phyloP scores from a whole-genome alignment of 306 rosid species.

The Adenanthera pavonina region DNA sequence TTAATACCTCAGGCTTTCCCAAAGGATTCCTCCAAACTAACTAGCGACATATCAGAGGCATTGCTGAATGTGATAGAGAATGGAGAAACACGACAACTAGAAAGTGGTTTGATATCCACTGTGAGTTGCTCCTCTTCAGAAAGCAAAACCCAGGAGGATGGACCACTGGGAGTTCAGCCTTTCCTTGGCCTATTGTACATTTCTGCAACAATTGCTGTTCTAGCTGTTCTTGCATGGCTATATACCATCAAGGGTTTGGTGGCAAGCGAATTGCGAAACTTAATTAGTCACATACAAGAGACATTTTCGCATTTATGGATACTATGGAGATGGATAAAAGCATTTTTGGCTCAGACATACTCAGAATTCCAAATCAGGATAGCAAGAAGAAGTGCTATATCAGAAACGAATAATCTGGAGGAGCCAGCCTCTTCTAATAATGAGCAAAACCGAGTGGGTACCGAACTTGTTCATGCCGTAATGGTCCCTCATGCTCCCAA shows the following conservation, averaged over 20 bases:
- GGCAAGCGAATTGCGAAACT: neutral
- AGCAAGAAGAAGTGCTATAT: neutral
- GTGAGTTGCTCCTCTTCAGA: neutral
- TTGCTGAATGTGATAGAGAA: constrained; percentile 1
- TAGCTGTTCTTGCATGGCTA: neutral
- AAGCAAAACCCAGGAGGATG: neutral
- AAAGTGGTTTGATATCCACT: neutral
- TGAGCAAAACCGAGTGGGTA: constrained; percentile 18
- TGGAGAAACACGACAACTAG: constrained; percentile 9
- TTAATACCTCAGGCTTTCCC: neutral
- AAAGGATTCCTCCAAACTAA: neutral
- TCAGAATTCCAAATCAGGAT: neutral
- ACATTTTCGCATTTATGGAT: neutral
- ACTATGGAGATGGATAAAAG: neutral
- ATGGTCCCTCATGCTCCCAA: constrained; percentile 18
- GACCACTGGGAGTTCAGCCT: constrained; percentile 2
- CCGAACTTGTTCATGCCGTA: constrained; percentile 36
- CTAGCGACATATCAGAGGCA: constrained; percentile 13
- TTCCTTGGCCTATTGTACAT: constrained; percentile 20
- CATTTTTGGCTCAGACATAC: constrained; percentile 7
- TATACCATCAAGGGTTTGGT: constrained; percentile 10
- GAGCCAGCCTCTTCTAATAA: constrained; percentile 21
- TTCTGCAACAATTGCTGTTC: constrained; percentile 18
- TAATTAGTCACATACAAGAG: neutral
- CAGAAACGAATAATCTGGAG: constrained; percentile 22